Base-by-base conservation (phyloP, 768 basidiomycete species). In the Chiua virens region DNA sequence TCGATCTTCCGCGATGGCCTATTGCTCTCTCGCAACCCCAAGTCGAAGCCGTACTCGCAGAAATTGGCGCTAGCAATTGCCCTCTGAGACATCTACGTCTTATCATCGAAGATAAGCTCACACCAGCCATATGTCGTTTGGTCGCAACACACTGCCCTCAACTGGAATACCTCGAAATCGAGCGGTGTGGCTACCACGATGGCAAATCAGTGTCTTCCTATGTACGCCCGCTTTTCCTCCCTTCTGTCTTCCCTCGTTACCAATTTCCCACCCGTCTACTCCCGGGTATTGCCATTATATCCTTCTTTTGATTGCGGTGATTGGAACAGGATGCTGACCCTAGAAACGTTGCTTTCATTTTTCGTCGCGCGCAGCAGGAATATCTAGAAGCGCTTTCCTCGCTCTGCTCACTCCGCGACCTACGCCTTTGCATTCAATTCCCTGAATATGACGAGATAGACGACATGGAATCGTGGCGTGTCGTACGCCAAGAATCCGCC, bases 361-460 rank as follows among this genome's bases (percentile, higher is more conserved):
- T 59, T 37, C 53, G 51, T 64, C 61, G 44, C 46, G 52, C 54
- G 55, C 59, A 70, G 69, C 59, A 71, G 55, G 70, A 71, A 62
- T 70, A 71, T 49, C 55, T 70, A 17, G 62, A 65, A 50, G 67
- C 70, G 6, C 56, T 70, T 18, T 61, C 57, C 10, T 48, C 67
- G 34, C 65, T 70, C 25, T 55, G 59, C 15, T 55, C 53, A 2
- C 56, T 70, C 8, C 69, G 56, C 34, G 55, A 65, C 42, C 54
- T 70, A 14, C 68, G 69, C n/a, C 60, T 70, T 4, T 72, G 69
- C 57, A 62, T 72, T 57, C 69, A 70, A 50, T 70, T 70, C 55
- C 70, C 69, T 0, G 69, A 70, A 32, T 70, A 67, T 37, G 69
- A 70, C 37, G 62, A 62, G 45, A 51, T 58, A 11, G 67, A 69